Evolutionary conservation across 139 green algal genomes (phyloP), one percentile per base, ranked within the genome.

Genomic region (Microglena sp.): DNA sequence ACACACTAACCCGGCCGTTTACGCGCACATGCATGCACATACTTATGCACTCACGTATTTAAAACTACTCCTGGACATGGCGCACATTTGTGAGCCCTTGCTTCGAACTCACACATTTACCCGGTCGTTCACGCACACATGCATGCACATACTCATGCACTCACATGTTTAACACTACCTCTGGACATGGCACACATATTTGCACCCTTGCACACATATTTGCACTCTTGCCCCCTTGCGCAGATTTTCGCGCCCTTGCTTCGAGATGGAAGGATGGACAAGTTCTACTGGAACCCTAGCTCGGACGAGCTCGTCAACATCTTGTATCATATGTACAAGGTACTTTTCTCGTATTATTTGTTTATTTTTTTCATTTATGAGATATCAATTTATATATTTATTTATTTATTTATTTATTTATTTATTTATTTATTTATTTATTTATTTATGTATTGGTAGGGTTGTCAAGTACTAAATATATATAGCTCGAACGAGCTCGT

Each of bases 241-340:
- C 40, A 50, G 15, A 18, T 18, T 24, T 50, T 11, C 40, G 18
- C 40, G 40, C 40, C 18, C 40, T 50, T 18, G 11, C 40, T 50
- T 18, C 15, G 40, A 18, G 40, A 50, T 24, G 40, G 18, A 18
- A 18, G 40, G 40, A 18, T 50, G 40, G 15, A 72, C 55, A 66
- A 66, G 35, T n/a, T n/a, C n/a, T n/a, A n/a, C n/a, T n/a, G n/a
- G n/a, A n/a, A n/a, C n/a, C n/a, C n/a, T n/a, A n/a, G n/a, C n/a
- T n/a, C n/a, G n/a, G 83, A 90, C 7, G 92, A 98, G 60, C 60
- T 95, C 6, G 44, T 89, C 1, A 64, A 69, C 30, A 96, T 96
- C 53, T 29, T 85, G 33, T 70, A 33, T 32, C 67, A 78, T 45
- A 81, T 81, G 72, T 83, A 74, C 61, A 60, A 66, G 46, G 46